A percentile compares a stretch with the other conserved stretches of the same genome.
Conservation (phyloP, 805 yeast species). For the Starmerella roubikii region DNA sequence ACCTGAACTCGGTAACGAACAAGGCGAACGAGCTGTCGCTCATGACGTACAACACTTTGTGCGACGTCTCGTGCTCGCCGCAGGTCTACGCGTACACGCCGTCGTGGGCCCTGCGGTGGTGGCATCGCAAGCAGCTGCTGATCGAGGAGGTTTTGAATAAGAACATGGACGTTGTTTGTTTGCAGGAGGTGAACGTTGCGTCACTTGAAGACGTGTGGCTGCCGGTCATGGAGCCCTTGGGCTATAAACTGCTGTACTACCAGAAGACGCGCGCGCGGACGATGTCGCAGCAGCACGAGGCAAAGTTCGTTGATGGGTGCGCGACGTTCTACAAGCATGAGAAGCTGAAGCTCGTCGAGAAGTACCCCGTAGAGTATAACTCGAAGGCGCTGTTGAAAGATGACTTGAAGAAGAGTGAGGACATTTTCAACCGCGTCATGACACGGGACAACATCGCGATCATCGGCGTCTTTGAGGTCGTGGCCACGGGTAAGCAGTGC, state of each 20-base stretch:
- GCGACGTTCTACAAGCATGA: slow-evolving; percentile 72
- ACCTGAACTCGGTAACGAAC: slow-evolving; percentile 66
- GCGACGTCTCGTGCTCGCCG: slow-evolving; percentile 91
- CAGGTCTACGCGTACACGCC: slow-evolving; percentile 90
- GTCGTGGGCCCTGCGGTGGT: slow-evolving; percentile 94
- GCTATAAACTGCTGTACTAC: slow-evolving; percentile 71
- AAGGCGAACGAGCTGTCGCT: slow-evolving; percentile 43
- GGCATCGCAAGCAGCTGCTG: slow-evolving; percentile 65
- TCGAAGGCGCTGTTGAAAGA: slow-evolving; percentile 34
- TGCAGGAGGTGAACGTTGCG: slow-evolving; percentile 89
- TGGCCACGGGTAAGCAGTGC: slow-evolving; percentile 54
- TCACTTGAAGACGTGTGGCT: slow-evolving; percentile 79
- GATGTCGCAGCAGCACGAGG: slow-evolving; percentile 55
- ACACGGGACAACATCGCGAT: slow-evolving; percentile 88
- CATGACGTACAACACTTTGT: slow-evolving; percentile 78
- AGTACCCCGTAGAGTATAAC: slow-evolving; percentile 69
- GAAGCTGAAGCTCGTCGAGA: slow-evolving; percentile 57
- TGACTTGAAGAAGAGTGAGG: slow-evolving; percentile 83
- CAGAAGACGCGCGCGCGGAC: slow-evolving; percentile 88
- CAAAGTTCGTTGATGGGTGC: slow-evolving; percentile 93
- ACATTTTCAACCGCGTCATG: slow-evolving; percentile 89
- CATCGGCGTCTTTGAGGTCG: slow-evolving; percentile 59
- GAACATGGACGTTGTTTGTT: slow-evolving; percentile 67
- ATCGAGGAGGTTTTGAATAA: slow-evolving; percentile 55
- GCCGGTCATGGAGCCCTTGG: slow-evolving; percentile 55